A percentile compares a stretch with the other conserved stretches of the same genome.
These are phyloP conservation scores for Malassezia caprae DNA, from an alignment of 1,284 basidiomycete genomes.

Conservation along the genomic window DNA sequence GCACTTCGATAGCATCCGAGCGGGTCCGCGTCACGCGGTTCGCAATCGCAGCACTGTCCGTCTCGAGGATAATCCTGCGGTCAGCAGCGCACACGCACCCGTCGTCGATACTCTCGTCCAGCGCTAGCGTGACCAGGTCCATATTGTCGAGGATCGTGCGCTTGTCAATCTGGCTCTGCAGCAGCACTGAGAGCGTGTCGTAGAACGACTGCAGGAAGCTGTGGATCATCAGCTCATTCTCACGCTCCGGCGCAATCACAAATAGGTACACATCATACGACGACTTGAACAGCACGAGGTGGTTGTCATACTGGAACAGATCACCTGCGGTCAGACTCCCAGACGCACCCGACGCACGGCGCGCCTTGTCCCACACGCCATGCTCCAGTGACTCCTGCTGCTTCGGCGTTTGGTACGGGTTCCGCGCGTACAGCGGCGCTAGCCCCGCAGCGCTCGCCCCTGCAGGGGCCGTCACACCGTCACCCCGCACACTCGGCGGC, in stretches of 20 bases:
- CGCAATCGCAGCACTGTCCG: constrained; percentile 85
- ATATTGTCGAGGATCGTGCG: constrained; percentile 86
- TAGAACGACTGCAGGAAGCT: constrained; percentile 70
- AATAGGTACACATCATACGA: constrained; percentile 92
- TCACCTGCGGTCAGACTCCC: constrained; percentile 51
- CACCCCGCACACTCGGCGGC: constrained; percentile 47
- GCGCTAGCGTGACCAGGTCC: constrained; percentile 79
- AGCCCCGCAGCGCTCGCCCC: constrained; percentile 14
- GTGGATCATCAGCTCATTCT: constrained; percentile 95
- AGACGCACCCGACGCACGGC: constrained; percentile 26
- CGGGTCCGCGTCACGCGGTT: constrained; percentile 84
- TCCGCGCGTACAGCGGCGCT: constrained; percentile 45
- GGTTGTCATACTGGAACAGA: constrained; percentile 81
- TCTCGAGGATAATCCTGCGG: constrained; percentile 85
- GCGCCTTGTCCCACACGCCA: constrained; percentile 74
- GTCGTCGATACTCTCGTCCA: constrained; percentile 96
- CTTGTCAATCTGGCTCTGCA: constrained; percentile 82
- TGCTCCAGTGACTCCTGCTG: constrained; percentile 94
- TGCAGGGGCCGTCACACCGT: constrained; percentile 19
- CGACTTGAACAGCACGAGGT: constrained; percentile 85
- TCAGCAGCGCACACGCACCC: constrained; percentile 58
- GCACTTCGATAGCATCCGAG: constrained; percentile 86
- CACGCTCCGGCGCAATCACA: constrained; percentile 72
- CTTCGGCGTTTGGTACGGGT: constrained; percentile 65
- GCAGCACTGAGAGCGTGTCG: constrained; percentile 72